Evolutionary conservation across 345 rosid species (phyloP), one percentile per base, ranked within the genome.

Genomic region (Syzygium aqueum): DNA sequence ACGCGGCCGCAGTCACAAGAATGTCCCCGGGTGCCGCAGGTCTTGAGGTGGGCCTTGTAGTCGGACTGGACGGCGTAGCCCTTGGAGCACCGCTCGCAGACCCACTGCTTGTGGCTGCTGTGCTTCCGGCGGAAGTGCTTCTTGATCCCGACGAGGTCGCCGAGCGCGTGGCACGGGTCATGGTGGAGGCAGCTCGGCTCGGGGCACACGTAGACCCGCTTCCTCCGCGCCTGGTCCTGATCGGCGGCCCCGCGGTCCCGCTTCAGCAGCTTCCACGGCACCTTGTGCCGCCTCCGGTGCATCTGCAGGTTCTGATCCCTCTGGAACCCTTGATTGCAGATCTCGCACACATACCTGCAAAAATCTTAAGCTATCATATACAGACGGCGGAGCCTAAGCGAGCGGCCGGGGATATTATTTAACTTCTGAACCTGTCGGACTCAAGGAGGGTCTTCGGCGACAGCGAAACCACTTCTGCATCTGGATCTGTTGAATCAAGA

Each of bases 1-100:
- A 97, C 99, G 49, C 98, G 96, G 84, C 99, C 99, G 83, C 99
- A 97, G 88, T 97, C 99, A 84, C 99, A 97, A 46, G 98, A 96
- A 88, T 97, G 99, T 90, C 99, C 99, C 11, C 99, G 87, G 84
- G 97, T 96, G 87, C 99, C 99, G 67, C 99, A 97, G 25, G 98
- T 97, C 87, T 97, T 97, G 90, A 97, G 99, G 90, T 97, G 99
- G 22, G 99, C 98, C 90, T 96, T 97, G 89, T 91, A 97, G 88
- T 97, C 99, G 28, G 99, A 97, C 87, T 97, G 98, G 91, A 97
- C 99, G 9, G 98, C 99, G 30, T 97, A 97, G 21, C 95, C 98
- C 89, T 96, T 97, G 0, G 95, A 93, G 93, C 99, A 97, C 89
- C 95, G 95, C 59, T 94, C 93, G 65, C 99, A 97, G 82, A 97